Base-by-base conservation (phyloP, 2,329 filamentous ascomycete genomes). In the Fusarium circinatum region DNA sequence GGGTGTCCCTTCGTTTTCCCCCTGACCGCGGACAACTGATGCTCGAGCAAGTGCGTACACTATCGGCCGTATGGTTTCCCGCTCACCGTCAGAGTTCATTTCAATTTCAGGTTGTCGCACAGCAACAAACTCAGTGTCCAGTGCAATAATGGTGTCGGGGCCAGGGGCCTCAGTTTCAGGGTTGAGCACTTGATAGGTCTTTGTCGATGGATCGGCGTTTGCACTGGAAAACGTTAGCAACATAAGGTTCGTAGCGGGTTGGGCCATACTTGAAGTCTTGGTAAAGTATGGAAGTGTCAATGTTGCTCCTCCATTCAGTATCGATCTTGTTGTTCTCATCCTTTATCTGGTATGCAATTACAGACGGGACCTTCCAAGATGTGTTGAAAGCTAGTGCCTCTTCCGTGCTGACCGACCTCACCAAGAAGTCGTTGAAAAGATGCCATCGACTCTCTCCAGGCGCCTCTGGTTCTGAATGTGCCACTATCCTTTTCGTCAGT, bases 101-200 rank as follows among this genome's bases (percentile, higher is more conserved):
- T 98, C 94, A 60, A 98, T 97, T 80, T 98, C 96, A 52, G 96
- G 94, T 75, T 96, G 93, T 74, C 97, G 93, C 5, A 98, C 89
- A 28, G 95, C 92, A 13, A 99, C 97, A 76, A 99, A 99, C 82
- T 99, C 96, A 0, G 97, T 97, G 80, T 99, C 96, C 10, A 99
- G 90, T 2, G 95, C 96, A 49, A 98, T 90, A 17, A 96, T 92
- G 5, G 91, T 94, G 20, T 92, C 89, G 1, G 92, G 88, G 0
- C 88, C 88, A 3, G 94, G 94, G 12, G 86, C 87, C 82, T 98
- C 95, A 0, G 82, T 84, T 3, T 85, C 78, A 1, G 85, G 80
- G 36, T 89, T 84, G 4, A 95, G 86, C 1, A 89, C 83, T 20
- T 85, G 86, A 70, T 93, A 93, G 1, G 89, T 91, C 74, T 88